Evolutionary conservation across 371 early-diverging fungal species (phyloP).

Genomic region (Mucor racemosus): DNA sequence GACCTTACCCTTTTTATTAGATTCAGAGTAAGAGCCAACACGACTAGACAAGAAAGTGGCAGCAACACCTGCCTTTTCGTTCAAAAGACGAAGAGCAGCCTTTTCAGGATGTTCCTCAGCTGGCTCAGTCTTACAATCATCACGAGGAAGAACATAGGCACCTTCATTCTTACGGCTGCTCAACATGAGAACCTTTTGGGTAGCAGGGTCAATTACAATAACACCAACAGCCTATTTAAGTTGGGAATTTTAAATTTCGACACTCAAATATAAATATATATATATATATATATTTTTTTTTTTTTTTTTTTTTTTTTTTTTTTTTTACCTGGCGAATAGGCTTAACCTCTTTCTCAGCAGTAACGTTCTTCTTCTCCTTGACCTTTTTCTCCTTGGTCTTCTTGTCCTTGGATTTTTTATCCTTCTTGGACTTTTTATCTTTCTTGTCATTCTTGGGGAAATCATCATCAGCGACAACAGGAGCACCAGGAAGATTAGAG

Average conservation of each 20-base stretch:
- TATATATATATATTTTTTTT: no score
- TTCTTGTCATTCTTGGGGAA: constrained; percentile 2
- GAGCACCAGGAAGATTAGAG: constrained; percentile 9
- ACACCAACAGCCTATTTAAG: constrained; percentile 41
- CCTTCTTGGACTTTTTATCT: constrained; percentile 17
- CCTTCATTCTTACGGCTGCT: constrained; percentile 44
- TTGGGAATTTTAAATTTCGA: background rate
- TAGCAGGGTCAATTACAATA: constrained; percentile 35
- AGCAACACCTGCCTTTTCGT: constrained; percentile 38
- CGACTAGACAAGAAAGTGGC: constrained; percentile 24
- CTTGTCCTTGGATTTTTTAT: constrained; percentile 41
- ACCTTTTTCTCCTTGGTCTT: constrained; percentile 28
- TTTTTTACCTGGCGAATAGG: constrained; percentile 28
- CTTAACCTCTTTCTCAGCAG: constrained; percentile 13
- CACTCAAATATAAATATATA: background rate
- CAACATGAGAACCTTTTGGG: constrained; percentile 38
- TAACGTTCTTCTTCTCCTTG: constrained; percentile 5
- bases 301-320: background rate
- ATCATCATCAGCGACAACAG: constrained; percentile 15
- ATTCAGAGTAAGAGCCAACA: constrained; percentile 45
- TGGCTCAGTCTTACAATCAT: constrained; percentile 32
- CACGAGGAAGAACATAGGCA: constrained; percentile 44
- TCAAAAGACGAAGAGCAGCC: constrained; percentile 44
- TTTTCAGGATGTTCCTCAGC: constrained; percentile 38
- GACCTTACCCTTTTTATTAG: constrained; percentile 49